Conservation (phyloP, 2,329 filamentous ascomycete genomes). For the Incumbomyces delicatus region DNA sequence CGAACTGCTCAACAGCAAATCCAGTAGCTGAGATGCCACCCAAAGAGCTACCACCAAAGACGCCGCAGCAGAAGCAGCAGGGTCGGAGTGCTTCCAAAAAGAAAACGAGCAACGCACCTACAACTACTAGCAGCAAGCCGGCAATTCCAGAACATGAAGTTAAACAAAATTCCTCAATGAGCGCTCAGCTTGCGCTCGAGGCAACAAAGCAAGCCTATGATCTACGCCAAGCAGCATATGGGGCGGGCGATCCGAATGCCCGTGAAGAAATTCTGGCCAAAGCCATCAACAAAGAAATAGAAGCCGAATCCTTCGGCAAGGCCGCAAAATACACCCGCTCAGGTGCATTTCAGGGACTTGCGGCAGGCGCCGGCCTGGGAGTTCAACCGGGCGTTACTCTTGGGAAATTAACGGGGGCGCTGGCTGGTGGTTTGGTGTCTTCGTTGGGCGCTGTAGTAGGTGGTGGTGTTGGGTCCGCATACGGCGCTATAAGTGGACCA, state of each 20-base stretch:
- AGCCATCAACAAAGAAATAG: slow-evolving; percentile 32
- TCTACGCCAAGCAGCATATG: slow-evolving; percentile 30
- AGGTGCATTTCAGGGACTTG: slow-evolving; percentile 31
- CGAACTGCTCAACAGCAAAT: slow-evolving; percentile 31
- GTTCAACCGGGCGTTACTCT: slow-evolving; percentile 12
- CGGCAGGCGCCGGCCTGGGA: slow-evolving; percentile 30
- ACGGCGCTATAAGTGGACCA: slow-evolving; percentile 11
- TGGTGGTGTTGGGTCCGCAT: slow-evolving; percentile 11
- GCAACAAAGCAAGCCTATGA: slow-evolving; percentile 31
- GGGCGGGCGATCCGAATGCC: slow-evolving; percentile 29
- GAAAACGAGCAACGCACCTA: background rate
- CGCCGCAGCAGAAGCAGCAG: slow-evolving; percentile 1
- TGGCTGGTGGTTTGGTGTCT: slow-evolving; percentile 11
- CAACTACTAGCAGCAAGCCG: slow-evolving; percentile 4
- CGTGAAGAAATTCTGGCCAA: slow-evolving; percentile 31
- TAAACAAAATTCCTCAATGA: slow-evolving; percentile 30
- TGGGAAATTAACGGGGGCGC: slow-evolving; percentile 10
- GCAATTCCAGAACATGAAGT: slow-evolving; percentile 28
- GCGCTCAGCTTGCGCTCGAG: slow-evolving; percentile 28
- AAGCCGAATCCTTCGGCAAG: slow-evolving; percentile 33
- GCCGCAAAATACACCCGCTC: slow-evolving; percentile 31
- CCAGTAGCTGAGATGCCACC: background rate
- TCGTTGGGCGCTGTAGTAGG: slow-evolving; percentile 8
- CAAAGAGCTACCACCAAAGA: slow-evolving; percentile 2
- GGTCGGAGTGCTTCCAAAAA: background rate